Base-by-base conservation (phyloP, 2,329 filamentous ascomycete genomes). In the Lachnellula occidentalis region DNA sequence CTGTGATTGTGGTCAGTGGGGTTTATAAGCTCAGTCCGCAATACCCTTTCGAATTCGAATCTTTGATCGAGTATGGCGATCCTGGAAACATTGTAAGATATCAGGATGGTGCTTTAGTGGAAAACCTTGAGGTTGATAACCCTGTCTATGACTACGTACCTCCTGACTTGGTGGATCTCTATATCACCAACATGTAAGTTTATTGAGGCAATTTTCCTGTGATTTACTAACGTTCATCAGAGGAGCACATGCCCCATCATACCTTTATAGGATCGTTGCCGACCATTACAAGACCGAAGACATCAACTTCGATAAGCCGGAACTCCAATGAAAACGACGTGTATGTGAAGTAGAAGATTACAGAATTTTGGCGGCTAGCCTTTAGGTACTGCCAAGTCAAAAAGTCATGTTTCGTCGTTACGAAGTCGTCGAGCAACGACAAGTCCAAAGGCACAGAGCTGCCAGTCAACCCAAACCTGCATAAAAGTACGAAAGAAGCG, bases 11-110 rank as follows among this genome's bases (percentile, higher is more conserved):
- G 3, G 81, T 99, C 43, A 88, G 87, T 50, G 92, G 91, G 34
- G 86, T 97, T 19, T 97, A 96, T 77, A 95, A 95, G 73, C 81
- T 99, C 53, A 95, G 90, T 63, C 92, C 94, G 0, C 85, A 95
- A 56, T 92, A 91, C 65, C 88, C 91, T 1, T 92, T 91, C 65
- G 85, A 94, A 65, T 85, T 88, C 51, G 87, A 90, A 60, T 83
- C 85, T 4, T 75, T 95, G 57, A 88, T 96, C 55, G 92, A 96
- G 72, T 90, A 90, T 74, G 92, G 90, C 15, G 85, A 92, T 68
- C 83, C 91, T 1, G 85, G 86, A 51, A 86, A 81, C 61, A 86
- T 90, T 54, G 82, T 94, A 43, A 80, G 78, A 39, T 96, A 90
- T 67, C 82, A 88, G 19, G 87, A 96, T 59, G 91, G 90, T 5